phyloP scores from a whole-genome alignment of 345 rosid genomes.

The Eucalyptus cladocalyx region DNA sequence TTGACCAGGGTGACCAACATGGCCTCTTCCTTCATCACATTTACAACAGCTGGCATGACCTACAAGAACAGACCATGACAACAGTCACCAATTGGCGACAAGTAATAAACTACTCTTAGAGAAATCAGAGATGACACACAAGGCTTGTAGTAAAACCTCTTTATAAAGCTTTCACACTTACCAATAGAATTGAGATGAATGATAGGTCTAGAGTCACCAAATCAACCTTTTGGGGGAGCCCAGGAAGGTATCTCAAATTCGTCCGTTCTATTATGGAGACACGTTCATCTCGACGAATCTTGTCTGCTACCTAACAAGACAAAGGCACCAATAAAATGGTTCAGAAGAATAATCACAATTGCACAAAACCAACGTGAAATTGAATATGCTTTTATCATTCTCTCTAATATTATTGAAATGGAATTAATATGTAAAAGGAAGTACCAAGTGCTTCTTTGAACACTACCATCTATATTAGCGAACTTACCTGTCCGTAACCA shows the following conservation, averaged over 20 bases:
- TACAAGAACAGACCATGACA: background rate
- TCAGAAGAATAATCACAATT: background rate
- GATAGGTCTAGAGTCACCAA: constrained; percentile 94
- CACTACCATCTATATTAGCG: background rate
- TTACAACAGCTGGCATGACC: constrained; percentile 92
- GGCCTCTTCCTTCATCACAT: constrained; percentile 77
- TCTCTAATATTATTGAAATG: background rate
- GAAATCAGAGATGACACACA: background rate
- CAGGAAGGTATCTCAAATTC: constrained; percentile 77
- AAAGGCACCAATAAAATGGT: background rate
- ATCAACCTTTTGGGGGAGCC: constrained; percentile 81
- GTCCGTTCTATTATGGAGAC: constrained; percentile 77
- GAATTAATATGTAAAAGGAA: background rate
- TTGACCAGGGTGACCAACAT: constrained; percentile 67
- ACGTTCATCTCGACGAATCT: constrained; percentile 64
- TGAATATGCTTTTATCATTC: background rate
- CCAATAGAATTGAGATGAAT: constrained; percentile 85
- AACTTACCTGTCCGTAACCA: constrained; percentile 82
- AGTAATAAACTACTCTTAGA: background rate
- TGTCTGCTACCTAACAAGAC: constrained; percentile 70
- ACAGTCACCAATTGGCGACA: background rate
- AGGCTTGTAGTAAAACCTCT: background rate
- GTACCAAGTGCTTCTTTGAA: background rate
- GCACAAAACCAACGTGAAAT: background rate
- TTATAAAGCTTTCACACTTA: constrained; percentile 5